Evolutionary conservation across 768 basidiomycete species (phyloP).

Genomic region (Saitozyma sp.): DNA sequence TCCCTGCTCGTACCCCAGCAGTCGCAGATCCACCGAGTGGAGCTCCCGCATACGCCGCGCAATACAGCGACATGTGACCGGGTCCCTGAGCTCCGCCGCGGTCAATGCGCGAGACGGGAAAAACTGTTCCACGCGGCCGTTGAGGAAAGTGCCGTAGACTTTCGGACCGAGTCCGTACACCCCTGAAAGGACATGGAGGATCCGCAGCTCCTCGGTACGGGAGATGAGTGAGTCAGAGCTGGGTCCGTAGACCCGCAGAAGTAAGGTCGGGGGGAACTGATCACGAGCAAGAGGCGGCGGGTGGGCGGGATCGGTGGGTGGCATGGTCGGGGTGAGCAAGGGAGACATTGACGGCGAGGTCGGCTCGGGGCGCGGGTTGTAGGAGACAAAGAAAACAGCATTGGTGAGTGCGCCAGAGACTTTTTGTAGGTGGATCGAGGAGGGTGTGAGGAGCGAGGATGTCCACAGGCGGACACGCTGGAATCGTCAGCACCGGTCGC

Average conservation of each 20-base stretch:
- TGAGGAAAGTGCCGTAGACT: slow-evolving; percentile 91
- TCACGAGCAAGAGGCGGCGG: slow-evolving; percentile 54
- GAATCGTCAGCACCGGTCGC: neutral
- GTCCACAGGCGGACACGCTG: slow-evolving; percentile 51
- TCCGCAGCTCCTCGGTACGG: slow-evolving; percentile 79
- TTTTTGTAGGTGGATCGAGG: slow-evolving; percentile 65
- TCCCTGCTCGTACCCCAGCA: slow-evolving; percentile 55
- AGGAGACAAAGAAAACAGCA: slow-evolving; percentile 93
- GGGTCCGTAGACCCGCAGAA: slow-evolving; percentile 89
- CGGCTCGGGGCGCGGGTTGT: slow-evolving; percentile 50
- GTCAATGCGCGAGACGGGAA: slow-evolving; percentile 83
- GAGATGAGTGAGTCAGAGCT: slow-evolving; percentile 85
- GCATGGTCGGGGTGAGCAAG: slow-evolving; percentile 35
- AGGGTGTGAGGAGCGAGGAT: slow-evolving; percentile 34
- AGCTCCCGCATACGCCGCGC: slow-evolving; percentile 94
- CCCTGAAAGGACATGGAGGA: slow-evolving; percentile 84
- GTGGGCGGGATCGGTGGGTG: slow-evolving; percentile 51
- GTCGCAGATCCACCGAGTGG: slow-evolving; percentile 81
- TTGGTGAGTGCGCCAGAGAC: slow-evolving; percentile 93
- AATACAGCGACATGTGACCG: slow-evolving; percentile 76
- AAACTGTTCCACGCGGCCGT: slow-evolving; percentile 93
- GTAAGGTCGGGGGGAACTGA: slow-evolving; percentile 60
- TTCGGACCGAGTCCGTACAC: slow-evolving; percentile 84
- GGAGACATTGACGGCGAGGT: slow-evolving; percentile 44
- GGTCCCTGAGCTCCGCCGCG: slow-evolving; percentile 73